Evolutionary conservation across 2,329 filamentous ascomycete species (phyloP), one percentile per base, ranked within the genome.

Genomic region (Teratosphaeria destructans): DNA sequence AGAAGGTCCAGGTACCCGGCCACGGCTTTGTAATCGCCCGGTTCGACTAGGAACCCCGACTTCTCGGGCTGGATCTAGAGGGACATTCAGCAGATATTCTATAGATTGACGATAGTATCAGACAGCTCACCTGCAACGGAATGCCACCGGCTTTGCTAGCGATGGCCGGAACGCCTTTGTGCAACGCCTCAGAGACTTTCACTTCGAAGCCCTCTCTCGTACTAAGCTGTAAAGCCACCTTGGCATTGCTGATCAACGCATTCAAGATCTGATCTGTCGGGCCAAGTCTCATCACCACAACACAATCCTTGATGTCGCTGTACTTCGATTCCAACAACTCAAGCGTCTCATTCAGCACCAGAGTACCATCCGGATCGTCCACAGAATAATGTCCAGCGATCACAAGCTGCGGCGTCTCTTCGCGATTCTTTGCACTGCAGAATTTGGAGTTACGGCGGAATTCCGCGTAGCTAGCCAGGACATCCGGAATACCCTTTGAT

Each of bases 161-260:
- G 63, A 94, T 90, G 67, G 91, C 82, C 1, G 89, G 89, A 2
- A 87, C 83, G 14, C 89, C 89, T 53, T 90, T 89, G 69, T 92
- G 89, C 26, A 93, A 78, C 1, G 88, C 89, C 73, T 94, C 90
- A 0, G 87, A 90, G 5, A 94, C 88, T 74, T 94, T 94, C 66
- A 94, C 86, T 73, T 94, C 89, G 66, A 94, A 94, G 0, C 89
- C 89, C 70, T 94, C 89, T 39, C 88, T 83, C 0, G 86, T 91
- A 2, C 88, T 92, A 5, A 94, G 82, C 72, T 94, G 89, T 7
- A 94, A 80, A 0, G 86, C 86, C 7, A 91, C 83, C 59, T 86
- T 83, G 0, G 88, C 85, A 56, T 87, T 86, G 43, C 85, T 84
- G 62, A 94, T 81, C 52, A 94, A 77, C 0, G 85, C 83, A 72